Base-by-base conservation (phyloP, 2,329 filamentous ascomycete species). In the Colletotrichum sp. region DNA sequence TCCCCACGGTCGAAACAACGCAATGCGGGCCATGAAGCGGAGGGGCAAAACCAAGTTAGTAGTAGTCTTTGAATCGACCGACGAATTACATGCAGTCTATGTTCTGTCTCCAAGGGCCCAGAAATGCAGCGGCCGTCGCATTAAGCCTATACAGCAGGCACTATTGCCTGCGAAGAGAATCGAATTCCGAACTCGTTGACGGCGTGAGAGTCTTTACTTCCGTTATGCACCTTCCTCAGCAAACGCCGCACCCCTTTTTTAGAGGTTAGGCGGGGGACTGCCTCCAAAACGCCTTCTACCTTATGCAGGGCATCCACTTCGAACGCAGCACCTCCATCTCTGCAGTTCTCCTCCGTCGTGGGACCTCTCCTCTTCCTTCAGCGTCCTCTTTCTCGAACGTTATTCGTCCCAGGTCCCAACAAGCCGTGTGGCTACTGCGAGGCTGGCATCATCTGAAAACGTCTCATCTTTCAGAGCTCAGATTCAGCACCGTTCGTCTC, bases 401-500 rank as follows among this genome's bases (percentile, higher is more conserved):
- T 16, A 26, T 49, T 30, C 16, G 32, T n/a, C 21, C 16, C 18
- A 28, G 26, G 36, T 15, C 55, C 21, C 26, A 21, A 21, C 30
- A 26, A 30, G 39, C 32, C n/a, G 30, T 24, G 21, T 52, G 34
- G 28, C 71, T 28, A 55, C 60, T 7, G 24, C 32, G 21, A 36
- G 65, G 60, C 59, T 21, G 10, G 18, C 21, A 39, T 65, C 6
- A 16, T 52, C 39, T 16, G n/a, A 52, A 7, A 28, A 39, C 12
- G 21, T 30, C n/a, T 36, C 39, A 26, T n/a, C 18, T 39, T 57
- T 79, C 80, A 89, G 69, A 92, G 87, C 83, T 91, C 90, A 39
- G 90, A 90, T 81, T 92, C 90, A 72, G 87, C 90, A 69, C 89
- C 90, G 76, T 91, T 91, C 6, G 89, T 84, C 78, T 91, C 91